Evolutionary conservation across 75 land plant species (phyloP).

Genomic region (Ceratopteris richardii): DNA sequence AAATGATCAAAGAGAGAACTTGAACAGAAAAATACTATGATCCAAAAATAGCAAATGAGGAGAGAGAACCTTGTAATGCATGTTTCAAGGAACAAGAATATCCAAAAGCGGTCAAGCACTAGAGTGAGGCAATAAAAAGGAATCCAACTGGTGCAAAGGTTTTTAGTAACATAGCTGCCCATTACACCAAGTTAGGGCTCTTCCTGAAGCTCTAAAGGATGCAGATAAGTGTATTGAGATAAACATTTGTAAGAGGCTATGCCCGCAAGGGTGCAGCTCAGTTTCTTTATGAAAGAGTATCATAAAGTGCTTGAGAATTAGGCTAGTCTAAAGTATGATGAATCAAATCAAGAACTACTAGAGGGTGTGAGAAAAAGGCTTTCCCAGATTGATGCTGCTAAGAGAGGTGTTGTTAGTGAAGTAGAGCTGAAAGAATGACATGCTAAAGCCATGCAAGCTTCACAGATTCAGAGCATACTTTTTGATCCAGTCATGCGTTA

Average conservation of each 20-base stretch:
- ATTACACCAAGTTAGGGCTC: conserved; percentile 90
- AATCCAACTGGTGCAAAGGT: conserved; percentile 86
- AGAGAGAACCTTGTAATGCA: conserved; percentile 85
- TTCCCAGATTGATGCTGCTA: conserved; percentile 86
- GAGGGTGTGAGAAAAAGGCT: conserved; percentile 91
- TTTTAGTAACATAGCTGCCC: conserved; percentile 97
- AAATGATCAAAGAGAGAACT: conserved; percentile 85
- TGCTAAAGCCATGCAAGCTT: too few species aligned
- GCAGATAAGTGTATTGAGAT: conserved; percentile 96
- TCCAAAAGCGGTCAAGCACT: conserved; percentile 93
- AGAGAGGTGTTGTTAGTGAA: conserved; percentile 82
- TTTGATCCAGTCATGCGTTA: too few species aligned
- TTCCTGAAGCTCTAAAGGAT: conserved; percentile 94
- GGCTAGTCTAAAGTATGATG: conserved; percentile 84
- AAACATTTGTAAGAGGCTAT: conserved; percentile 82
- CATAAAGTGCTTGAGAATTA: conserved; percentile 98
- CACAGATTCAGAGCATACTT: too few species aligned
- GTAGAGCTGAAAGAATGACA: conserved; percentile 94
- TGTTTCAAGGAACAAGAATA: conserved; percentile 84
- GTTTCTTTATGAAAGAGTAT: conserved; percentile 96
- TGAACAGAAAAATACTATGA: conserved; percentile 86
- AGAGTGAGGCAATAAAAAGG: conserved; percentile 78
- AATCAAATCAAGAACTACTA: conserved; percentile 69
- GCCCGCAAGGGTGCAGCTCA: conserved; percentile 89
- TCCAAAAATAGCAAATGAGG: conserved; percentile 80